Base-by-base conservation (phyloP, 805 yeast species). In the Starmerella scarabaei region DNA sequence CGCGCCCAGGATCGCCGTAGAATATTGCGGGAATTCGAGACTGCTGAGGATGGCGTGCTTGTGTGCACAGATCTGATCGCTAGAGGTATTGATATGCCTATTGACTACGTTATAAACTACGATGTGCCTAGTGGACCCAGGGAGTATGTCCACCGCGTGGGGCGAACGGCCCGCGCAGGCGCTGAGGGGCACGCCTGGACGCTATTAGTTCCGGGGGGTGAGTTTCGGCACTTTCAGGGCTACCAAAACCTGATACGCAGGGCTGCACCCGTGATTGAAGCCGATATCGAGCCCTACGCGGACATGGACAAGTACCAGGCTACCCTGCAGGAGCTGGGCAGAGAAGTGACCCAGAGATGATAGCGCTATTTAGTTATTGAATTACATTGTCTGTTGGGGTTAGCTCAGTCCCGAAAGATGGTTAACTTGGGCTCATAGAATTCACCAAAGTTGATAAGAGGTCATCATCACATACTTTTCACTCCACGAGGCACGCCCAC, bases 151-250 rank as follows among this genome's bases (percentile, higher is more conserved):
- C 99, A 91, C 61, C 72, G 99, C 53, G 84, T 85, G 30, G 99
- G 99, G 30, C 77, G 99, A 65, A 86, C 97, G 0, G 96, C 97
- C 2, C 75, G 99, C 62, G 99, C 98, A 2, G 77, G 80, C 37
- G 72, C 75, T 27, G 38, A 49, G 0, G 99, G 99, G 56, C 62
- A 64, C 28, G 94, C 94, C 0, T 71, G 76, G 56, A 80, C 75
- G 35, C 57, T 88, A 20, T 66, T 77, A n/a, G 67, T 75, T 43
- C 93, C 94, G 21, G 73, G 72, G 40, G 86, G 85, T 38, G 97
- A 91, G 52, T 67, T 64, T 37, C 75, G 68, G 49, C 69, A 44
- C 59, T 68, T 50, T 54, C 60, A 39, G 57, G 60, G 48, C 43
- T 63, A 56, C 46, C 56, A 62, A 54, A 39, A 42, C 29, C 41